A percentile compares a stretch with the other conserved stretches of the same genome.
These are phyloP conservation scores for Gaeumannomyces tritici DNA, from an alignment of 2,329 filamentous ascomycete genomes.

Conservation along the genomic window DNA sequence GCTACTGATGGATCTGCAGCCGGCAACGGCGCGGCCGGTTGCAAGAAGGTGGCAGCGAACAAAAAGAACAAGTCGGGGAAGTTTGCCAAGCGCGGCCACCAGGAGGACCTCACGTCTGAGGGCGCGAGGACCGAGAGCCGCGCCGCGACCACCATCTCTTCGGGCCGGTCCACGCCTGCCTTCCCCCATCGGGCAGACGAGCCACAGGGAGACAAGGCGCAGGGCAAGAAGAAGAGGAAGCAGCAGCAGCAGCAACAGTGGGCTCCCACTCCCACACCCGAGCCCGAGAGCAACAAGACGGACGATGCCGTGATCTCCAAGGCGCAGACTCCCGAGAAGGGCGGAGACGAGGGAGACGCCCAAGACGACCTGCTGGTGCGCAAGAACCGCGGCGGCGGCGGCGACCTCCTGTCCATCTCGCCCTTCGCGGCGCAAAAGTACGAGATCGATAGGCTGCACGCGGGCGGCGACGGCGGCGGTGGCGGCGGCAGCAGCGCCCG, in stretches of 20 bases:
- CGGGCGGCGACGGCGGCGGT: no score
- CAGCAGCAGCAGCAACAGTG: neutral
- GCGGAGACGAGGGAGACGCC: neutral
- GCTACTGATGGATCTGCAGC: neutral
- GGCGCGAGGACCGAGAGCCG: neutral
- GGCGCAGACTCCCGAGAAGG: neutral
- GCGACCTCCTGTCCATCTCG: neutral
- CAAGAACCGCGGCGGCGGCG: neutral
- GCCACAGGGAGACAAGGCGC: neutral
- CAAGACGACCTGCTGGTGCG: neutral
- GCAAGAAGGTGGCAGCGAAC: neutral
- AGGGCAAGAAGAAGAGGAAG: neutral
- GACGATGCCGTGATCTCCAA: neutral
- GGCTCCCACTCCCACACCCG: neutral
- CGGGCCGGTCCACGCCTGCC: neutral
- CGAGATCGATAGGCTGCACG: neutral
- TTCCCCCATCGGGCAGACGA: neutral
- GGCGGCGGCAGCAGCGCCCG: no score
- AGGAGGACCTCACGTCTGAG: neutral
- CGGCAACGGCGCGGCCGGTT: neutral
- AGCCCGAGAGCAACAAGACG: neutral
- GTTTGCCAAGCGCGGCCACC: neutral
- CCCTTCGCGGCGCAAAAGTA: slow-evolving; percentile 2
- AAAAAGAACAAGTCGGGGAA: neutral
- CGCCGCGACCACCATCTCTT: neutral